A percentile compares a stretch with the other conserved stretches of the same genome.
These are phyloP conservation scores for Talaromyces sp. DNA, from an alignment of 2,329 filamentous ascomycete genomes.

Conservation along the genomic window DNA sequence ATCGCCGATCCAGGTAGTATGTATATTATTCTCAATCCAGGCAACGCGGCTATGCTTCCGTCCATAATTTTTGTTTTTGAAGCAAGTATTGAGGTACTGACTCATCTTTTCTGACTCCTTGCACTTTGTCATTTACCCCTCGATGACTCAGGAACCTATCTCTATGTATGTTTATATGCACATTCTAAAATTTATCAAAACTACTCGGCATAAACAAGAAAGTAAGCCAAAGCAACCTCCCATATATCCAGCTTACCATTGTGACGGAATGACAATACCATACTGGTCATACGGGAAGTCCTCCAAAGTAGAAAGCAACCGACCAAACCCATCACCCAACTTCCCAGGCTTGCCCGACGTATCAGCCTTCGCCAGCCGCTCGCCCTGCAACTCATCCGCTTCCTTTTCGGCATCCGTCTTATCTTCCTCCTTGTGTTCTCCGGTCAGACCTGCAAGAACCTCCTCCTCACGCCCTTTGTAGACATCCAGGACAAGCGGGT, in stretches of 20 bases:
- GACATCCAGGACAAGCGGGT: conserved; percentile 72
- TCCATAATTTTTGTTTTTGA: neutral
- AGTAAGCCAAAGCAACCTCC: neutral
- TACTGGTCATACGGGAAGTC: conserved; percentile 61
- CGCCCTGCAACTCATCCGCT: conserved; percentile 39
- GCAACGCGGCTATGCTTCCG: neutral
- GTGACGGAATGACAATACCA: conserved; percentile 49
- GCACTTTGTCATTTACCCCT: neutral
- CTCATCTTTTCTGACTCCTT: neutral
- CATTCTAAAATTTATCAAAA: neutral
- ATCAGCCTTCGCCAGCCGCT: conserved; percentile 30
- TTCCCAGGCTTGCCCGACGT: conserved; percentile 52
- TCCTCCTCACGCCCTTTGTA: conserved; percentile 74
- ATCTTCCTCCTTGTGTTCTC: conserved; percentile 62
- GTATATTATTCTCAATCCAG: neutral
- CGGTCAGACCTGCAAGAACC: conserved; percentile 79
- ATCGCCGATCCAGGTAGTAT: neutral
- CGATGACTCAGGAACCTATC: neutral
- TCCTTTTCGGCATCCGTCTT: conserved; percentile 40
- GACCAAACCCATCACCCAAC: conserved; percentile 61
- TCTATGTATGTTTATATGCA: neutral
- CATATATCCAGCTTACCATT: neutral
- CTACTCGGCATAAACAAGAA: neutral
- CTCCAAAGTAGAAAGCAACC: conserved; percentile 54
- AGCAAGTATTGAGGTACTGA: neutral